Conservation (phyloP, 1,139 yeast genomes). For the Candida glucosophila region DNA sequence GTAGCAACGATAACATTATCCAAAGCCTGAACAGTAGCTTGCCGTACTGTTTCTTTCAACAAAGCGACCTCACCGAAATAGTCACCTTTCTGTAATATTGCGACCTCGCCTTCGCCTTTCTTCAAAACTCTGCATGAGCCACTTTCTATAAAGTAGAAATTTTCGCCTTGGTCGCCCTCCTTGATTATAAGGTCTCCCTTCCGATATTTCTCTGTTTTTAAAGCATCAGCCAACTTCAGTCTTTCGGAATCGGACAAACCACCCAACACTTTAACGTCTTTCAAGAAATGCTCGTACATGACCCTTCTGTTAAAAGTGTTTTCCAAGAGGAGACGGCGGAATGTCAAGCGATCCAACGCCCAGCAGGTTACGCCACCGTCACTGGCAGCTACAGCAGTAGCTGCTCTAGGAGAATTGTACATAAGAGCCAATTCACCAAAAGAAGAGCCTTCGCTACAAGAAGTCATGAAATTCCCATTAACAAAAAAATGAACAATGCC, state of each 20-base stretch:
- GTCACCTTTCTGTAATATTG: constrained; percentile 66
- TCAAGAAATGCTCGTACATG: constrained; percentile 83
- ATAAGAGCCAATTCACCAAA: constrained; percentile 95
- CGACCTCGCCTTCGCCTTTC: constrained; percentile 51
- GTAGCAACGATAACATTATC: constrained; percentile 80
- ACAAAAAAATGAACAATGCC: constrained; percentile 81
- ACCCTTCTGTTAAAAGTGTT: constrained; percentile 85
- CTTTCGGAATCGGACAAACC: constrained; percentile 73
- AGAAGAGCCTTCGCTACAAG: constrained; percentile 77
- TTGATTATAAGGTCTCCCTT: constrained; percentile 69
- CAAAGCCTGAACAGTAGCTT: constrained; percentile 82
- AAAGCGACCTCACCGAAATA: constrained; percentile 96
- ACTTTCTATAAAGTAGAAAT: constrained; percentile 80
- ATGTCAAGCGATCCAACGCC: constrained; percentile 91
- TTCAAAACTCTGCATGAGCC: constrained; percentile 76
- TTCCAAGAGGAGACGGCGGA: constrained; percentile 83
- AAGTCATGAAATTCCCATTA: constrained; percentile 63
- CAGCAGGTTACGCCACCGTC: constrained; percentile 54
- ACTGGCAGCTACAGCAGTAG: constrained; percentile 74
- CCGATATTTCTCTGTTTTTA: constrained; percentile 66
- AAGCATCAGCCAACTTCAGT: constrained; percentile 89
- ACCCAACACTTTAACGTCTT: constrained; percentile 75
- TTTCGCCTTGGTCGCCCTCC: constrained; percentile 90
- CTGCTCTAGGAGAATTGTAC: constrained; percentile 98
- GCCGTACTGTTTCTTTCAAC: constrained; percentile 85